Evolutionary conservation across 129 eudicot genomes (phyloP).

Genomic region (Flaveria sonorensis): DNA sequence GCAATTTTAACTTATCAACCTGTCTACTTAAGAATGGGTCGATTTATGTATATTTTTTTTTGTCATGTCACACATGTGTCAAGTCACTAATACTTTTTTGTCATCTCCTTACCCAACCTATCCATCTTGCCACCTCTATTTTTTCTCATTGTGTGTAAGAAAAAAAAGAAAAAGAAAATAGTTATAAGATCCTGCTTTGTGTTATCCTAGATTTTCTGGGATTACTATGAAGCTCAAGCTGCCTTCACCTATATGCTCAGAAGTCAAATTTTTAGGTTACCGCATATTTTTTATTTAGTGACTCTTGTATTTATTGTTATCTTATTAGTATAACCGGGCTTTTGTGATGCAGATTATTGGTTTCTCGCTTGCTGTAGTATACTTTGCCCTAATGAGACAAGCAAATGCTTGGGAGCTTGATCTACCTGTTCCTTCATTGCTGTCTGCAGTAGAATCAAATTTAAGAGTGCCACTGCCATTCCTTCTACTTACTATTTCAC

Average conservation of each 20-base stretch:
- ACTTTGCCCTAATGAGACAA: conserved; percentile 92
- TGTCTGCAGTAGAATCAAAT: conserved; percentile 80
- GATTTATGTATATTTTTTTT: background rate
- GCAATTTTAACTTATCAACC: background rate
- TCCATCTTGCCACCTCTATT: background rate
- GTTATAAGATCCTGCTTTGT: background rate
- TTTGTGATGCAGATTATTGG: conserved; percentile 73
- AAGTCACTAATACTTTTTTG: no score
- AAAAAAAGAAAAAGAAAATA: background rate
- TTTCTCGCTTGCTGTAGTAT: conserved; percentile 69
- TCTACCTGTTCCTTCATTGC: conserved; percentile 75
- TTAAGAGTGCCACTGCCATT: conserved; percentile 72
- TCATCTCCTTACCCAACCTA: background rate
- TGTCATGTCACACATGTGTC: background rate
- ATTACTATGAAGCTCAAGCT: background rate
- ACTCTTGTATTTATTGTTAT: conserved; percentile 22
- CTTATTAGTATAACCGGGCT: conserved; percentile 24
- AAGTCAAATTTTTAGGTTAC: conserved; percentile 4
- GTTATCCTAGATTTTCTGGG: background rate
- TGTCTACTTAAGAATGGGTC: background rate
- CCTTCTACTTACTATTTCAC: conserved; percentile 49
- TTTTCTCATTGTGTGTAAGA: background rate
- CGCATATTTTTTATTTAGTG: background rate
- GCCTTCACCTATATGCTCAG: conserved; percentile 17
- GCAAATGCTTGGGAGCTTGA: conserved; percentile 95